A percentile compares a stretch with the other conserved stretches of the same genome.
These are phyloP conservation scores for Chondrus crispus DNA, from an alignment of 23 red algal species.

Conservation along the genomic window DNA sequence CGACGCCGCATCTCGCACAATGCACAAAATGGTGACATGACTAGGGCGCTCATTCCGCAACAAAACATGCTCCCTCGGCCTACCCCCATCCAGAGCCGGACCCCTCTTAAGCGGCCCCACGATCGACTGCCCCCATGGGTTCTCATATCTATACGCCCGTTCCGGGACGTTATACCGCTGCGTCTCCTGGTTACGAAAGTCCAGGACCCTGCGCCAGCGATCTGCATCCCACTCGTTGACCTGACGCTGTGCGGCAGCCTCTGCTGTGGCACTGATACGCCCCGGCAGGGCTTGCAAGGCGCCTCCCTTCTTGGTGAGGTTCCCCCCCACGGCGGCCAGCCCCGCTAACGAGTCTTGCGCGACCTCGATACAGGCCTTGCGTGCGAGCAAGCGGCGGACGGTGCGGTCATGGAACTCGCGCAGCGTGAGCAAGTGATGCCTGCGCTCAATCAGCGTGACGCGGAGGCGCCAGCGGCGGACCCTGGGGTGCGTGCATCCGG, in stretches of 20 bases:
- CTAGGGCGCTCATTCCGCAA: slow-evolving; percentile 81
- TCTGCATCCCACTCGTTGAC: slow-evolving; percentile 71
- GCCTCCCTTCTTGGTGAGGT: slow-evolving; percentile 48
- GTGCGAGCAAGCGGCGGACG: slow-evolving; percentile 44
- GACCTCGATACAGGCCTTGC: slow-evolving; percentile 49
- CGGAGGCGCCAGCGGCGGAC: slow-evolving; percentile 71
- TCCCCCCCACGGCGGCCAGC: slow-evolving; percentile 44
- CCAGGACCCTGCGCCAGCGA: slow-evolving; percentile 71
- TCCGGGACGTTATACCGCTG: slow-evolving; percentile 69
- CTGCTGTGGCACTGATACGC: slow-evolving; percentile 50
- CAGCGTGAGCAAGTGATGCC: slow-evolving; percentile 56
- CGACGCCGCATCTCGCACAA: slow-evolving; percentile 80
- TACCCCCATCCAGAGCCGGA: slow-evolving; percentile 69
- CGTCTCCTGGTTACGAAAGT: slow-evolving; percentile 79
- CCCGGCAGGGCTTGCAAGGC: slow-evolving; percentile 43
- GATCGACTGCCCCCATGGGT: slow-evolving; percentile 76
- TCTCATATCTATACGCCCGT: slow-evolving; percentile 55
- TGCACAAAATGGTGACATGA: slow-evolving; percentile 83
- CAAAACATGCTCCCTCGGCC: slow-evolving; percentile 78
- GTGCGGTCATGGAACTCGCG: slow-evolving; percentile 72
- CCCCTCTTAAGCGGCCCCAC: slow-evolving; percentile 78
- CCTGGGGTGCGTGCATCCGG: slow-evolving; percentile 72
- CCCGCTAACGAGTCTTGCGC: slow-evolving; percentile 38
- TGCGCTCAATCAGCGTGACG: slow-evolving; percentile 53
- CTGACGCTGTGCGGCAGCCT: slow-evolving; percentile 39